phyloP scores from a whole-genome alignment of 306 rosid species.

The Rosa lucieae region DNA sequence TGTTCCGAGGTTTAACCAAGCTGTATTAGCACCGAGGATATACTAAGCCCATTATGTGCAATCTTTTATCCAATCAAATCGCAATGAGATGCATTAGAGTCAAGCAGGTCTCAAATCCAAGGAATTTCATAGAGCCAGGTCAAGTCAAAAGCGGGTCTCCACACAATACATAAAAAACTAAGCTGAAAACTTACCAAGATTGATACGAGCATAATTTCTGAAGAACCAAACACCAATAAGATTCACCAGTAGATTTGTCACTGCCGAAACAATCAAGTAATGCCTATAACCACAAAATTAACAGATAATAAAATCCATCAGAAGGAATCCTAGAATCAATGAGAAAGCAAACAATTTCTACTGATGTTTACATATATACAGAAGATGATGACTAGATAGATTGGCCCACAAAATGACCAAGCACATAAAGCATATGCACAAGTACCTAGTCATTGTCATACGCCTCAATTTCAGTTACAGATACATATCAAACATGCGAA shows the following conservation, averaged over 20 bases:
- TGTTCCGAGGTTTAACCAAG: background rate
- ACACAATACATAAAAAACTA: constrained; percentile 10
- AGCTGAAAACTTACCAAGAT: constrained; percentile 64
- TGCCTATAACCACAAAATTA: constrained; percentile 65
- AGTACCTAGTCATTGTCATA: background rate
- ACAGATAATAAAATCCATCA: constrained; percentile 25
- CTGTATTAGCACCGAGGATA: background rate
- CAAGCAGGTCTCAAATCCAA: background rate
- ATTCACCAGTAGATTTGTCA: constrained; percentile 89
- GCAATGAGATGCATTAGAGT: background rate
- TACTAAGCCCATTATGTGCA: background rate
- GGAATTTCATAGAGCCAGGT: background rate
- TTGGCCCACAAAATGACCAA: background rate
- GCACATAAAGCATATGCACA: background rate
- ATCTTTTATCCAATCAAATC: background rate
- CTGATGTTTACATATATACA: background rate
- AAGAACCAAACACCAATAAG: constrained; percentile 99
- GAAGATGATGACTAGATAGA: background rate
- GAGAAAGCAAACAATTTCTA: constrained; percentile 3
- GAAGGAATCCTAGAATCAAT: constrained; percentile 13
- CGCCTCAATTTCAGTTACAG: background rate
- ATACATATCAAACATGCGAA: background rate
- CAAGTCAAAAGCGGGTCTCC: background rate
- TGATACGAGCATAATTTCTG: constrained; percentile 90
- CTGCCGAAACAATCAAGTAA: constrained; percentile 92